Percentiles rank a stretch among this genome's conserved stretches.
These are phyloP conservation scores for Rutidosis leptorrhynchoides DNA, from an alignment of 129 eudicot species.

Conservation along the genomic window DNA sequence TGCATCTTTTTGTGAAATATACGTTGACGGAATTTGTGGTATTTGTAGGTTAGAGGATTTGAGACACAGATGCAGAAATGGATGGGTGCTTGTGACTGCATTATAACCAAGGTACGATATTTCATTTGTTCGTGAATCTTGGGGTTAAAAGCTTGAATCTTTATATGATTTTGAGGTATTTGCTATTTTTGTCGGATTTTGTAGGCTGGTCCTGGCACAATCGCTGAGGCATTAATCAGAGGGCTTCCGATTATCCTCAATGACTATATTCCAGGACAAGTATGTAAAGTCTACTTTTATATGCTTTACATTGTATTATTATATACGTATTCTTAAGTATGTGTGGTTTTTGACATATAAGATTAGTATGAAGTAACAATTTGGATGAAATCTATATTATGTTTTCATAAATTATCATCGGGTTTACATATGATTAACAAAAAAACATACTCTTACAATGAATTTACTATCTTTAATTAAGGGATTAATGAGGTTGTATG, in stretches of 20 bases:
- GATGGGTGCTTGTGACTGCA: constrained; percentile 98
- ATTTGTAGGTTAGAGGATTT: constrained; percentile 69
- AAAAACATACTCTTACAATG: neutral
- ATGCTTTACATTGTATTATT: neutral
- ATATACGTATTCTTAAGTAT: neutral
- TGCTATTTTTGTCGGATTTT: constrained; percentile 5
- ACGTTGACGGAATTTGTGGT: neutral
- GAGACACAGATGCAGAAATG: constrained; percentile 95
- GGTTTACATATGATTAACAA: neutral
- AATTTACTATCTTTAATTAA: too few species aligned
- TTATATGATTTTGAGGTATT: neutral
- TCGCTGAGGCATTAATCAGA: constrained; percentile 91
- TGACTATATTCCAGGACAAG: constrained; percentile 98
- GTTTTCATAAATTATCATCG: neutral
- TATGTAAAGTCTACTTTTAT: constrained; percentile 32
- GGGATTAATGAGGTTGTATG: neutral
- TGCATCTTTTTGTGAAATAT: neutral
- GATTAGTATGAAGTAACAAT: neutral
- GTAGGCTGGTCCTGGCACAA: constrained; percentile 97
- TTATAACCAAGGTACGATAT: constrained; percentile 77
- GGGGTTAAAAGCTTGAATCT: neutral
- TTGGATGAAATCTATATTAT: neutral
- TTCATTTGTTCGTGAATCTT: constrained; percentile 9
- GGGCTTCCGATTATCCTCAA: constrained; percentile 97
- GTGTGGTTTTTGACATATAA: neutral